Percentiles rank a stretch among this genome's conserved stretches.
These are phyloP conservation scores for Volvox africanus DNA, from an alignment of 139 green algal species.

Conservation along the genomic window DNA sequence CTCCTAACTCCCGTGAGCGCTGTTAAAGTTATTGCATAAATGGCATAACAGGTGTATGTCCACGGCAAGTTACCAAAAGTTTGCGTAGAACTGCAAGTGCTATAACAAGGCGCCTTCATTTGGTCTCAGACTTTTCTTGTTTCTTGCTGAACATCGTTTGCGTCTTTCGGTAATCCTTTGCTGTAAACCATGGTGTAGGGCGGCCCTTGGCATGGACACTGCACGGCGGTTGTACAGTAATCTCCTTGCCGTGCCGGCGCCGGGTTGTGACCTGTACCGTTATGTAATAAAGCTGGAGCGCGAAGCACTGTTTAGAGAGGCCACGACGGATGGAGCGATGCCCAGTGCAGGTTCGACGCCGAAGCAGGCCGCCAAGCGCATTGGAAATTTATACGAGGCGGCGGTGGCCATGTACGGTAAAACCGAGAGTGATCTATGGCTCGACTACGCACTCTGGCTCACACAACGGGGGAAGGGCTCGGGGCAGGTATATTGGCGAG, in stretches of 20 bases:
- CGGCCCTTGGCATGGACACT: conserved; percentile 50
- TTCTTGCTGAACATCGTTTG: too few species aligned
- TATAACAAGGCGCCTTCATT: too few species aligned
- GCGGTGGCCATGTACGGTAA: conserved; percentile 66
- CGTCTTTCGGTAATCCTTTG: not conserved
- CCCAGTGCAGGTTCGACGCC: too few species aligned
- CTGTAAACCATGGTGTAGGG: not conserved
- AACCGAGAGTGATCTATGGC: conserved; percentile 72
- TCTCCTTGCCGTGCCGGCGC: conserved; percentile 68
- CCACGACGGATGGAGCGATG: not conserved
- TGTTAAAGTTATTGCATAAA: too few species aligned
- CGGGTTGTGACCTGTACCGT: conserved; percentile 75
- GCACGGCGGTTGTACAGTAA: conserved; percentile 63
- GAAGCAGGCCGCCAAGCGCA: conserved; percentile 3
- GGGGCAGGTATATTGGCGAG: conserved; percentile 78
- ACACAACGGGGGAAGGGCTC: conserved; percentile 28
- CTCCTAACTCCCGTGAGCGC: too few species aligned
- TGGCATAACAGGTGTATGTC: too few species aligned
- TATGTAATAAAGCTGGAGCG: conserved; percentile 69
- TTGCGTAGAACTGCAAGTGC: too few species aligned
- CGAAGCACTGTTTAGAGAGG: not conserved
- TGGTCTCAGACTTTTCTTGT: too few species aligned
- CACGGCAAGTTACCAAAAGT: too few species aligned
- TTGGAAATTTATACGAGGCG: conserved; percentile 68
- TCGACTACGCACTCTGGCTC: conserved; percentile 69